Evolutionary conservation across 2,329 filamentous ascomycete species (phyloP), one percentile per base, ranked within the genome.

Genomic region (Hypoxylon sp.): DNA sequence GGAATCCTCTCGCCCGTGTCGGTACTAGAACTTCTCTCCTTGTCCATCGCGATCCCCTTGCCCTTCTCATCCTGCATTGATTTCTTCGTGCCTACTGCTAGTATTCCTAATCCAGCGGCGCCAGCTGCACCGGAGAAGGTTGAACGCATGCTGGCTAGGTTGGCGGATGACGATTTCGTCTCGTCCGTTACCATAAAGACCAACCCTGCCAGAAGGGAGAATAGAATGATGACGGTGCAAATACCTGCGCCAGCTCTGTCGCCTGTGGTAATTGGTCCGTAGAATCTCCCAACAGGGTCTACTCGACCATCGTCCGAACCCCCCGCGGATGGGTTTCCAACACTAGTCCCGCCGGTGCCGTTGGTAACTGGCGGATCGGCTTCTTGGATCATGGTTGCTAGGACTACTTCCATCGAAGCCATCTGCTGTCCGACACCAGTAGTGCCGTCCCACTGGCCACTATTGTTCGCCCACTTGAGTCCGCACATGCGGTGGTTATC

Each of bases 201-300:
- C 5, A 84, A 74, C n/a, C 87, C 87, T 1, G 83, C 83, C 24
- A 90, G 67, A 42, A 92, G 80, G 5, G 83, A 79, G 5, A 84
- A 74, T 1, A 93, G 76, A 2, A 91, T 78, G 5, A 90, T 53
- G 2, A 87, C 78, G 0, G 92, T 94, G 55, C 84, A 71, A 66
- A 94, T 86, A 10, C 87, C 87, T 39, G 92, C 92, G 10, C 91
- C 93, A 5, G 87, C 91, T 69, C 83, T 87, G 75, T 94, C 92
- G 6, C 84, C 88, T 0, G 83, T 84, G 2, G 87, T 88, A 35
- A 90, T 84, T 1, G 80, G 75, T 0, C 74, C 72, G 19, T 76
- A 26, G 73, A 71, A 19, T 65, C 66, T 44, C 66, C 70, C 31
- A 58, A 74, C 52, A 62, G 79, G 61, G 11, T 78, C 71, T 6